Percentiles rank a stretch among this genome's conserved stretches.
phyloP scores from a whole-genome alignment of 1,284 basidiomycete genomes.

The Fomitopsis betulina region DNA sequence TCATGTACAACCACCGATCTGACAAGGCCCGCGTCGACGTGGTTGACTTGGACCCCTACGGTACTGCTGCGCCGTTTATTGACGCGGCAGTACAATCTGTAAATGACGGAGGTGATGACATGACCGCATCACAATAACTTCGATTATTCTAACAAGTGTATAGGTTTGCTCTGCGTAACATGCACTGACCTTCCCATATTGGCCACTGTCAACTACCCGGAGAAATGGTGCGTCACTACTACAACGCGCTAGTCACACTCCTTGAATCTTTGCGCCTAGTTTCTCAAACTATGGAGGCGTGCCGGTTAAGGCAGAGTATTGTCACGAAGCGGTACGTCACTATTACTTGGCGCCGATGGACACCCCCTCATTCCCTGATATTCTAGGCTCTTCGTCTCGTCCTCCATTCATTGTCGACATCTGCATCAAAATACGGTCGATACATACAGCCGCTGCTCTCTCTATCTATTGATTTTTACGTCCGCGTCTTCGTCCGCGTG shows the following conservation, averaged over 20 bases:
- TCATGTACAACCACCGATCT: conserved; percentile 89
- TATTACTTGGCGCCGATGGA: not conserved
- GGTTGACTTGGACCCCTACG: conserved; percentile 97
- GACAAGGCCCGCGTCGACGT: conserved; percentile 81
- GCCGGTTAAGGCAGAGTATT: conserved; percentile 88
- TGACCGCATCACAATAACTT: not conserved
- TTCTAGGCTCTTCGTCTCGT: conserved; percentile 83
- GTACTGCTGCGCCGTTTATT: conserved; percentile 94
- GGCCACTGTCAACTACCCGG: conserved; percentile 92
- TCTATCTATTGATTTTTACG: conserved; percentile 97
- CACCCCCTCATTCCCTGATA: not conserved
- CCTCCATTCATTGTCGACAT: conserved; percentile 79
- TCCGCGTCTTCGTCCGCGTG: conserved; percentile 87
- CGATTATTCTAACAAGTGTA: not conserved
- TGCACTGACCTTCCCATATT: conserved; percentile 96
- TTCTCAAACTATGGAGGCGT: conserved; percentile 97
- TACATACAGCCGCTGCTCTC: conserved; percentile 90
- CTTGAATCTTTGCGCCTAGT: conserved; percentile 35
- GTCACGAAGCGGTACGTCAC: conserved; percentile 79
- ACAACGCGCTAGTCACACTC: not conserved
- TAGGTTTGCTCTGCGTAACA: conserved; percentile 91
- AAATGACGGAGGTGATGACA: conserved; percentile 71
- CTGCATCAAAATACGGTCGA: conserved; percentile 89
- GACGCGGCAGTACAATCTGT: conserved; percentile 95
- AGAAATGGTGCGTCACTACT: conserved; percentile 77